These are phyloP conservation scores for Cyclotella kingstonii DNA, from an alignment of 108 stramenopile genomes.

Conservation along the genomic window DNA sequence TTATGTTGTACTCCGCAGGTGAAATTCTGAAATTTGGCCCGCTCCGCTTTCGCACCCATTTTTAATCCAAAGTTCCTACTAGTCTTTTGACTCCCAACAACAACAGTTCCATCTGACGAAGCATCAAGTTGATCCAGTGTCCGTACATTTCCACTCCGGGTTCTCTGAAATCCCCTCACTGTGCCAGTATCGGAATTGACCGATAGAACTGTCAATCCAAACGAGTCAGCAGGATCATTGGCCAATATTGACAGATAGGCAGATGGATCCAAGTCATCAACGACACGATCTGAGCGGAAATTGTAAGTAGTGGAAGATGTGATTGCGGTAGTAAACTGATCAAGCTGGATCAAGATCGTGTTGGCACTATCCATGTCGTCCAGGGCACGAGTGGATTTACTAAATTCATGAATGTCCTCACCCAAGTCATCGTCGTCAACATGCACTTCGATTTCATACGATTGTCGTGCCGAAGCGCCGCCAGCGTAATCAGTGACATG, in stretches of 20 bases:
- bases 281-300: background rate
- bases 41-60: background rate
- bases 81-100: background rate
- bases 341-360: background rate
- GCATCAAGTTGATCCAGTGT: constrained; percentile 2
- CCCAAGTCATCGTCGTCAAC: background rate
- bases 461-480: too few relatives aligned
- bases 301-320: background rate
- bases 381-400: background rate
- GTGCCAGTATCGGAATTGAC: constrained; percentile 1
- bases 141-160: constrained; percentile 2
- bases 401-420: too few relatives aligned
- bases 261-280: background rate
- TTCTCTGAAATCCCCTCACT: background rate
- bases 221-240: constrained; percentile 2
- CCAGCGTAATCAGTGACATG: too few relatives aligned
- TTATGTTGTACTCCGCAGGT: constrained; percentile 17
- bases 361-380: background rate
- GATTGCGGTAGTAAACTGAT: background rate
- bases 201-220: background rate
- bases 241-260: background rate
- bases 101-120: background rate
- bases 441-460: background rate
- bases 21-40: constrained; percentile 8
- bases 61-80: too few relatives aligned